Evolutionary conservation across 2,329 filamentous ascomycete species (phyloP).

Genomic region (Colletotrichum sp.): DNA sequence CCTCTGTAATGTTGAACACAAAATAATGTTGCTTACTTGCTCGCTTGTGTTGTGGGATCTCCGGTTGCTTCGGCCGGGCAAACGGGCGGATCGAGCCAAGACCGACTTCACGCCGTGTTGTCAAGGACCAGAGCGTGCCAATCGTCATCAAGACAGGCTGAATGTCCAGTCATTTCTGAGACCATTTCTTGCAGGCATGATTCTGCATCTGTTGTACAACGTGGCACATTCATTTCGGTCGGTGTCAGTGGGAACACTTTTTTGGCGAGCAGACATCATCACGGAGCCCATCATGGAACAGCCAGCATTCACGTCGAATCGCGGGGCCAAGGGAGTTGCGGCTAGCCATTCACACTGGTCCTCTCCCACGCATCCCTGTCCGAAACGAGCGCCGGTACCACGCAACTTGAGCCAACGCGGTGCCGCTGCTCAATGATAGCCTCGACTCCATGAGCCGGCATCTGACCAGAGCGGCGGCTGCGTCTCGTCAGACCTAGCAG

Average conservation of each 20-base stretch:
- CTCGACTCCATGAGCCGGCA: slow-evolving; percentile 87
- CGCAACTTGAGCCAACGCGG: slow-evolving; percentile 85
- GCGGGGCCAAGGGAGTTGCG: slow-evolving; percentile 75
- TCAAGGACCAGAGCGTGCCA: too few species aligned
- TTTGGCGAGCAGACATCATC: background rate
- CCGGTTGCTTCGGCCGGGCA: too few species aligned
- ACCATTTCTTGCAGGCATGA: background rate
- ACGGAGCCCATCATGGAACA: background rate
- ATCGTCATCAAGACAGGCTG: too few species aligned
- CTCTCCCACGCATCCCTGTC: slow-evolving; percentile 78
- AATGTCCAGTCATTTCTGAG: background rate
- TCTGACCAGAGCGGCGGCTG: slow-evolving; percentile 62
- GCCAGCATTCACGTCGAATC: background rate
- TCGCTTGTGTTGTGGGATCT: too few species aligned
- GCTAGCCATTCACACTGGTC: slow-evolving; percentile 86
- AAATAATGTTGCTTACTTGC: too few species aligned
- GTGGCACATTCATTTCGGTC: background rate
- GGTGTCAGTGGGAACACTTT: background rate
- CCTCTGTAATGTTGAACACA: too few species aligned
- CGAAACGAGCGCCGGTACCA: slow-evolving; percentile 81
- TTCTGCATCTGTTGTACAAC: background rate
- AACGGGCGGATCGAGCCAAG: too few species aligned
- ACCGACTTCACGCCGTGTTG: too few species aligned
- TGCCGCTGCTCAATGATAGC: slow-evolving; percentile 88
- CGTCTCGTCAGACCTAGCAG: background rate